phyloP scores from a whole-genome alignment of 352 stramenopile species.

The Phytophthora pluvialis region DNA sequence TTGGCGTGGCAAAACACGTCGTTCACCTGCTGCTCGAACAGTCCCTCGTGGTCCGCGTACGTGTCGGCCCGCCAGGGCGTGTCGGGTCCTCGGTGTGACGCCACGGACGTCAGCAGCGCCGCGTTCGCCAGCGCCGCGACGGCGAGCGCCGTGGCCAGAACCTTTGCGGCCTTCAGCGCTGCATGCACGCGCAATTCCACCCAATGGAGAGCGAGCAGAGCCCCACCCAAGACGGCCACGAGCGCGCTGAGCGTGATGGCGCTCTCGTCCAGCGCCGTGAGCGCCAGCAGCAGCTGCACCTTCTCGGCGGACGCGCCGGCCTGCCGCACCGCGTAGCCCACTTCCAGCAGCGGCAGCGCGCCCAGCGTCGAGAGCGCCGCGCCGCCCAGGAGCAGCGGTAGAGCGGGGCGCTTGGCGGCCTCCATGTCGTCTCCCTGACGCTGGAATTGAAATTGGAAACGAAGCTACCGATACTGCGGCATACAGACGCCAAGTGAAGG shows the following conservation, averaged over 20 bases:
- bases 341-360: slow-evolving; percentile 41
- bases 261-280: slow-evolving; percentile 39
- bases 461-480: slow-evolving; percentile 1
- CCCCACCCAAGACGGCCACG: slow-evolving; percentile 22
- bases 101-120: slow-evolving; percentile 24
- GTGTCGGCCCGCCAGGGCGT: slow-evolving; percentile 37
- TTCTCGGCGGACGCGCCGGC: slow-evolving; percentile 6
- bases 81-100: slow-evolving; percentile 23
- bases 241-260: slow-evolving; percentile 27
- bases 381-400: slow-evolving; percentile 26
- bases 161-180: slow-evolving; percentile 14
- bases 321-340: slow-evolving; percentile 19
- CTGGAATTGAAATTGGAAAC: slow-evolving; percentile 7
- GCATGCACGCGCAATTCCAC: slow-evolving; percentile 13
- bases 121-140: slow-evolving; percentile 23
- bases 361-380: slow-evolving; percentile 33
- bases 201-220: slow-evolving; percentile 38
- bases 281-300: slow-evolving; percentile 24
- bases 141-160: slow-evolving; percentile 22
- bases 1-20: slow-evolving; percentile 59
- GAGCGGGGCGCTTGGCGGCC: slow-evolving; percentile 13
- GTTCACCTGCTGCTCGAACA: slow-evolving; percentile 49
- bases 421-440: slow-evolving; percentile 9
- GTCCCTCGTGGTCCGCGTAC: slow-evolving; percentile 33
- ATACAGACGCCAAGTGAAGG: slow-evolving; percentile 9